A percentile compares a stretch with the other conserved stretches of the same genome.
phyloP scores from a whole-genome alignment of 2,329 filamentous ascomycete species.

The Pseudogymnoascus sp. region DNA sequence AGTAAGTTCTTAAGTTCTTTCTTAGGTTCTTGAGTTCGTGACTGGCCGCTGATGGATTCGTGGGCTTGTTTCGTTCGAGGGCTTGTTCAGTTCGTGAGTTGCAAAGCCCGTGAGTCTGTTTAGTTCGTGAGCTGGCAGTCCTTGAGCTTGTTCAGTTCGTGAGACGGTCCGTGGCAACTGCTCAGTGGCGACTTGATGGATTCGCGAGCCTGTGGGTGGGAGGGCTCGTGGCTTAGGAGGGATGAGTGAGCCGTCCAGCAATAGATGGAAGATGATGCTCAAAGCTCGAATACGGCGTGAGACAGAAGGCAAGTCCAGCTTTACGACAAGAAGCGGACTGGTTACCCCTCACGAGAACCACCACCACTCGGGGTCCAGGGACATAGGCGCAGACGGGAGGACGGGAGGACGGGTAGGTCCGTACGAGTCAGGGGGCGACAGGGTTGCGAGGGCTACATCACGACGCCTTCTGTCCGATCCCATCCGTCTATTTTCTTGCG shows the following conservation, averaged over 20 bases:
- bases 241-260: not conserved
- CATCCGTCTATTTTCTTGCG: not conserved
- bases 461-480: not conserved
- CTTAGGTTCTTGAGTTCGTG: not conserved
- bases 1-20: not conserved
- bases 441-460: not conserved
- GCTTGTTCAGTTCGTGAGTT: not conserved
- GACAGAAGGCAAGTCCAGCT: not conserved
- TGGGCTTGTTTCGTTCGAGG: not conserved
- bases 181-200: not conserved
- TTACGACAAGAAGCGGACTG: not conserved
- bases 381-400: not conserved
- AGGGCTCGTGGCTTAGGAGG: not conserved
- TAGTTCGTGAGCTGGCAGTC: not conserved
- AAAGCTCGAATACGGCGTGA: not conserved
- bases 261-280: not conserved
- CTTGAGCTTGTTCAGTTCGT: not conserved
- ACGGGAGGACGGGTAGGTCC: not conserved
- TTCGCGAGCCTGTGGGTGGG: not conserved
- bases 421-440: not conserved
- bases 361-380: not conserved
- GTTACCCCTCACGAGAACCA: not conserved
- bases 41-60: not conserved
- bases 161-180: not conserved
- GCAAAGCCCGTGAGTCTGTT: not conserved